Base-by-base conservation (phyloP, 495 filamentous ascomycete genomes). In the Rhypophila decipiens region DNA sequence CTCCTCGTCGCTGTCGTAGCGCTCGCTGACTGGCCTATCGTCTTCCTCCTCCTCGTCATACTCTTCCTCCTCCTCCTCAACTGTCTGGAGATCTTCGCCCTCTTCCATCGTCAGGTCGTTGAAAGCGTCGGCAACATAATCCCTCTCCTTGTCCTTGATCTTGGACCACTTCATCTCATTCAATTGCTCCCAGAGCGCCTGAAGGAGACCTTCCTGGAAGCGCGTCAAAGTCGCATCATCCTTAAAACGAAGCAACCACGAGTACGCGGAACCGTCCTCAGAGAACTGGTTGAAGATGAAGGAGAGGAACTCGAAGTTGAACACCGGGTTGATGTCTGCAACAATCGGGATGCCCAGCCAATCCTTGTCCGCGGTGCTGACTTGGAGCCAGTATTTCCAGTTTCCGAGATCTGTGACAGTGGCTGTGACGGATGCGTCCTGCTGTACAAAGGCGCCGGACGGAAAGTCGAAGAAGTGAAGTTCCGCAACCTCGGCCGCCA, bases 241-340 rank as follows among this genome's bases (percentile, higher is more conserved):
- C 55, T 84, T 87, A 74, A 98, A 98, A 21, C 90, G 81, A 24
- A 98, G 69, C 4, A 98, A 79, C 93, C 94, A 98, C 0, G 94
- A 97, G 63, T 88, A 96, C 5, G 93, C 91, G 8, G 86, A 84
- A 3, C 90, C 89, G 65, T 95, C 87, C 13, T 84, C 77, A 7
- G 83, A 73, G 58, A 95, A 97, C 59, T 96, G 88, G 60, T 97
- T 97, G 76, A 98, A 98, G 60, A 98, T 96, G 67, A 97, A 96
- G 2, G 93, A 96, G 17, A 95, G 73, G 53, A 88, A 96, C 66
- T 97, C 93, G 52, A 95, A 97, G 69, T 96, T 97, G 75, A 98
- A 98, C 27, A 98, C 93, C 0, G 93, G 94, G 58, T 98, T 98
- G 59, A 97, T 86, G 55, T 97, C 94, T 4, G 84, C 82, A 21